Evolutionary conservation across 83 land plant genomes (phyloP).

Genomic region (Diphasiastrum complanatum): DNA sequence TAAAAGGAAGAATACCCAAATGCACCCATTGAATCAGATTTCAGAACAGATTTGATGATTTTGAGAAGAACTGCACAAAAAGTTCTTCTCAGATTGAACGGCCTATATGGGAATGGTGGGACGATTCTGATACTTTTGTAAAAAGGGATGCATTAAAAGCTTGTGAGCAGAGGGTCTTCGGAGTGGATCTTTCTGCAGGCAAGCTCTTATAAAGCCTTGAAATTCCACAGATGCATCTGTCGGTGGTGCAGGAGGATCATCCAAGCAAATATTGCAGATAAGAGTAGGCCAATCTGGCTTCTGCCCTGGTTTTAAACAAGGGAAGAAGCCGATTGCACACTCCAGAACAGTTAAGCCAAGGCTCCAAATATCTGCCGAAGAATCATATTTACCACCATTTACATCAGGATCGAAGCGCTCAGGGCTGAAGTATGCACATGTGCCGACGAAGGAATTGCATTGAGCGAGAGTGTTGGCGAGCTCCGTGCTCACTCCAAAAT

Average conservation of each 20-base stretch:
- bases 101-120: no score
- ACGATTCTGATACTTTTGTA: no score
- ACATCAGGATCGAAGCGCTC: conserved; percentile 55
- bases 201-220: no score
- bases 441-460: conserved; percentile 46
- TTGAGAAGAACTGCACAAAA: no score
- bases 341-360: conserved; percentile 51
- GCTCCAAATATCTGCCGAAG: conserved; percentile 55
- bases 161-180: no score
- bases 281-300: conserved; percentile 50
- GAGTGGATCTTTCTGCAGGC: no score
- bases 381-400: conserved; percentile 42
- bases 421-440: conserved; percentile 61
- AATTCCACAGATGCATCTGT: conserved; percentile 28
- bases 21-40: no score
- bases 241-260: conserved; percentile 42
- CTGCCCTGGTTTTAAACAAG: conserved; percentile 39
- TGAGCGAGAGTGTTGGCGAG: conserved; percentile 28
- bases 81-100: no score
- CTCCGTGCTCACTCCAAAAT: conserved; percentile 52
- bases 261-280: conserved; percentile 53
- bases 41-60: no score
- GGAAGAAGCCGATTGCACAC: conserved; percentile 45
- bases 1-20: no score
- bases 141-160: no score